phyloP scores from a whole-genome alignment of 2,329 filamentous ascomycete species.

The Exophiala viscosa region DNA sequence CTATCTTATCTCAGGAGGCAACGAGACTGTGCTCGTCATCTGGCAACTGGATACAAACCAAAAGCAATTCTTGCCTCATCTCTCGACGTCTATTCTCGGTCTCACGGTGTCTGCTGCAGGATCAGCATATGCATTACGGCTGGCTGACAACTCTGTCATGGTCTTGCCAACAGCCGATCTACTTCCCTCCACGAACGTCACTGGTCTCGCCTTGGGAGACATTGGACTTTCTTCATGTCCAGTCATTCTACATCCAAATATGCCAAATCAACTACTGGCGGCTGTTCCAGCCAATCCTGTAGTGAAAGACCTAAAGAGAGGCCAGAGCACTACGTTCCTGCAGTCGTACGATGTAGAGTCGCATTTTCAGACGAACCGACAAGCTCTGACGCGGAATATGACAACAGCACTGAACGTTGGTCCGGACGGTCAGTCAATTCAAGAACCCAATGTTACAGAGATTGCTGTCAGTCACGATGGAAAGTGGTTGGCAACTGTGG shows the following conservation, averaged over 20 bases:
- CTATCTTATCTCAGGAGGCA: slow-evolving; percentile 89
- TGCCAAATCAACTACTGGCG: slow-evolving; percentile 63
- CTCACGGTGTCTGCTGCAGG: slow-evolving; percentile 77
- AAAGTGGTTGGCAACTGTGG: slow-evolving; percentile 83
- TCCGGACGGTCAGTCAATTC: slow-evolving; percentile 65
- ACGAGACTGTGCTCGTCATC: slow-evolving; percentile 81
- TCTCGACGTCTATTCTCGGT: slow-evolving; percentile 79
- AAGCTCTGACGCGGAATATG: slow-evolving; percentile 84
- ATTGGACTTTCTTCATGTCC: slow-evolving; percentile 2
- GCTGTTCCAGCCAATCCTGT: slow-evolving; percentile 55
- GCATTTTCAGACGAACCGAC: slow-evolving; percentile 73
- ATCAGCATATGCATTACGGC: slow-evolving; percentile 74
- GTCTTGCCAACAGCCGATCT: slow-evolving; percentile 86
- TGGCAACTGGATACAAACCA: slow-evolving; percentile 90
- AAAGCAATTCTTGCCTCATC: slow-evolving; percentile 81
- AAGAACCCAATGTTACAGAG: slow-evolving; percentile 72
- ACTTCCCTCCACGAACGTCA: slow-evolving; percentile 67
- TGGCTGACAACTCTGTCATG: slow-evolving; percentile 91
- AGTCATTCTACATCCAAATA: slow-evolving; percentile 59
- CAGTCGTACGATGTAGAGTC: slow-evolving; percentile 84
- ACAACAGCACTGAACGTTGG: slow-evolving; percentile 75
- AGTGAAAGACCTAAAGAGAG: slow-evolving; percentile 15
- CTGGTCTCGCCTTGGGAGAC: slow-evolving; percentile 57
- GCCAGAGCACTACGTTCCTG: slow-evolving; percentile 43
- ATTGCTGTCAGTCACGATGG: slow-evolving; percentile 76